Evolutionary conservation across 495 filamentous ascomycete species (phyloP).

Genomic region (Haplographium delicatum): DNA sequence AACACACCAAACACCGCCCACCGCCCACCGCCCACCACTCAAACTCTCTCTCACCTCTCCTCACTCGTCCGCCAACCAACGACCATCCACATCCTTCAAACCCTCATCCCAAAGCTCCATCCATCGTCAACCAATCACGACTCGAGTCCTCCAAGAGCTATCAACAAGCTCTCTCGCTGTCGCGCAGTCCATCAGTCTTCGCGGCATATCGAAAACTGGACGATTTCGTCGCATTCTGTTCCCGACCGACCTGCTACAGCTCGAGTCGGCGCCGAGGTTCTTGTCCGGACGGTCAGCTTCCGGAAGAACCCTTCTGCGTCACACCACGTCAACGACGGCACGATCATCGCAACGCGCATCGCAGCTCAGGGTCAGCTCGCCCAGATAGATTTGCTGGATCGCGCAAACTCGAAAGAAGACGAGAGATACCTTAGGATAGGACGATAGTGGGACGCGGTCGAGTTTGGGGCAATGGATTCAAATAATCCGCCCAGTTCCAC

Average conservation of each 20-base stretch:
- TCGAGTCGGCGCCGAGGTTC: not conserved
- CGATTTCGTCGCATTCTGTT: not conserved
- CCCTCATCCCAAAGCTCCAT: not conserved
- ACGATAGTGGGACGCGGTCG: no score
- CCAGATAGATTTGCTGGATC: no score
- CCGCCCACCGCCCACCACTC: not conserved
- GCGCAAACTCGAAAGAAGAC: no score
- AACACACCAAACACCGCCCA: no score
- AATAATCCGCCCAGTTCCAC: constrained; percentile 38
- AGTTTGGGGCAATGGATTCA: constrained; percentile 48
- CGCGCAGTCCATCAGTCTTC: not conserved
- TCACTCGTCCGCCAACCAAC: not conserved
- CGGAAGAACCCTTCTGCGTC: no score
- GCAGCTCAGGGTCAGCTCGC: no score
- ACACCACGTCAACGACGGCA: no score
- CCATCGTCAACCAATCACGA: constrained; percentile 12
- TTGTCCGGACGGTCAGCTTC: constrained; percentile 14
- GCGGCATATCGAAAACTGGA: not conserved
- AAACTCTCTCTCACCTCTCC: not conserved
- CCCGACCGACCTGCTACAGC: not conserved
- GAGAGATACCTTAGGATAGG: no score
- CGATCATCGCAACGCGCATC: no score
- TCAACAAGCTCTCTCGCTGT: constrained; percentile 13
- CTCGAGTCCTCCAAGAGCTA: not conserved
- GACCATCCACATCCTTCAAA: constrained; percentile 3